These are phyloP conservation scores for Alloascoidea hylecoeti DNA, from an alignment of 805 yeast species.

Conservation along the genomic window DNA sequence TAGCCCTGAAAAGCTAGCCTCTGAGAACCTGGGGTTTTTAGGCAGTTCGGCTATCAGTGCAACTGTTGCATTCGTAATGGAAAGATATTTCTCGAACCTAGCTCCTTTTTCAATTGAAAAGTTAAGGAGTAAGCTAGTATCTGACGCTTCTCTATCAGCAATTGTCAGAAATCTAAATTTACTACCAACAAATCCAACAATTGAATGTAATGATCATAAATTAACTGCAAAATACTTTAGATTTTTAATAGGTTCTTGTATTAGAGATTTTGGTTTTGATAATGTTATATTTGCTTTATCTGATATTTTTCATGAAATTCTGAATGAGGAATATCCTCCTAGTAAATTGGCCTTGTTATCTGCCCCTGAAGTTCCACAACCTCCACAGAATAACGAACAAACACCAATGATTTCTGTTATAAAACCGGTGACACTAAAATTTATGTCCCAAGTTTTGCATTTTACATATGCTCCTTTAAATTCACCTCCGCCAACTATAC, in stretches of 20 bases:
- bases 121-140: slow-evolving; percentile 28
- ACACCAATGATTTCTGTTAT: slow-evolving; percentile 3
- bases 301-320: slow-evolving; percentile 49
- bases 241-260: not conserved
- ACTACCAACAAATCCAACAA: not conserved
- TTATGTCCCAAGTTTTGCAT: slow-evolving; percentile 24
- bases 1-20: slow-evolving; percentile 20
- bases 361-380: slow-evolving; percentile 5
- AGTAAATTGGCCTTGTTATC: slow-evolving; percentile 3
- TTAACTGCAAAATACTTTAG: not conserved
- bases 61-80: slow-evolving; percentile 47
- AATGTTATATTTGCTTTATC: slow-evolving; percentile 46
- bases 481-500: slow-evolving; percentile 67
- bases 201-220: not conserved
- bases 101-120: slow-evolving; percentile 41
- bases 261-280: slow-evolving; percentile 75
- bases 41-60: slow-evolving; percentile 45
- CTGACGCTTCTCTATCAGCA: slow-evolving; percentile 19
- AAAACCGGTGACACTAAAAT: slow-evolving; percentile 17
- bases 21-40: slow-evolving; percentile 34
- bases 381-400: not conserved
- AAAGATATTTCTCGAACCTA: slow-evolving; percentile 41
- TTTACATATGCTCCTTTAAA: slow-evolving; percentile 51
- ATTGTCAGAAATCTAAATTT: slow-evolving; percentile 14
- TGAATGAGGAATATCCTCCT: slow-evolving; percentile 48